These are phyloP conservation scores for Angophora floribunda DNA, from an alignment of 345 rosid genomes.

Conservation along the genomic window DNA sequence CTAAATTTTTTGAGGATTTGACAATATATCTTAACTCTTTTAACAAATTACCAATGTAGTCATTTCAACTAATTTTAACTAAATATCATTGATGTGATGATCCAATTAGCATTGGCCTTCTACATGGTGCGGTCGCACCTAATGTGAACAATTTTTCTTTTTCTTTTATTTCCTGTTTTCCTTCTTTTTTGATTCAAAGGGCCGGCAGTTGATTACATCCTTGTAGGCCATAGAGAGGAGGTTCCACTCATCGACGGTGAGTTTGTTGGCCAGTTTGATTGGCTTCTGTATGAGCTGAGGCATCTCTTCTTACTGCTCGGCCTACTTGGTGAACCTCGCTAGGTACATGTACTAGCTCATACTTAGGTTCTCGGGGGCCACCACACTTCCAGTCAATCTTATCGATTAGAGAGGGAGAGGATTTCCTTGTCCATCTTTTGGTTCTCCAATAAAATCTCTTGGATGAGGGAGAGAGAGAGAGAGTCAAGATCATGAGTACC, in stretches of 20 bases:
- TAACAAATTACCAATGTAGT: too few species aligned
- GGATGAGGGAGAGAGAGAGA: too few species aligned
- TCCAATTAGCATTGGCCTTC: rapidly evolving
- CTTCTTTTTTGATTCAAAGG: background rate
- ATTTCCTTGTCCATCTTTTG: background rate
- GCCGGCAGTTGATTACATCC: background rate
- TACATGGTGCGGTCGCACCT: rapidly evolving
- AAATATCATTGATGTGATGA: rapidly evolving
- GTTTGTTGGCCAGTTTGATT: background rate
- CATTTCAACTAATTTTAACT: rapidly evolving
- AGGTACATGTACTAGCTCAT: too few species aligned
- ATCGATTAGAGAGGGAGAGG: background rate
- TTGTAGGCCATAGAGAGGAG: background rate
- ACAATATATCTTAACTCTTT: background rate
- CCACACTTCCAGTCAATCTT: background rate
- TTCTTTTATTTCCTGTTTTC: too few species aligned
- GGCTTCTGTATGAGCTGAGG: background rate
- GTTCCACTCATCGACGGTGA: background rate
- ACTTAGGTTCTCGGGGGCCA: background rate
- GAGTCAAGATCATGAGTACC: too few species aligned
- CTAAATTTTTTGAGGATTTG: too few species aligned
- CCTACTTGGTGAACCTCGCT: too few species aligned
- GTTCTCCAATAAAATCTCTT: too few species aligned
- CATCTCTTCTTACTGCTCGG: background rate
- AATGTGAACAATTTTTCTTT: rapidly evolving